Percentiles rank a stretch among this genome's conserved stretches.
Conservation (phyloP, 2,329 filamentous ascomycete species). For the Penicillium corylophilum region DNA sequence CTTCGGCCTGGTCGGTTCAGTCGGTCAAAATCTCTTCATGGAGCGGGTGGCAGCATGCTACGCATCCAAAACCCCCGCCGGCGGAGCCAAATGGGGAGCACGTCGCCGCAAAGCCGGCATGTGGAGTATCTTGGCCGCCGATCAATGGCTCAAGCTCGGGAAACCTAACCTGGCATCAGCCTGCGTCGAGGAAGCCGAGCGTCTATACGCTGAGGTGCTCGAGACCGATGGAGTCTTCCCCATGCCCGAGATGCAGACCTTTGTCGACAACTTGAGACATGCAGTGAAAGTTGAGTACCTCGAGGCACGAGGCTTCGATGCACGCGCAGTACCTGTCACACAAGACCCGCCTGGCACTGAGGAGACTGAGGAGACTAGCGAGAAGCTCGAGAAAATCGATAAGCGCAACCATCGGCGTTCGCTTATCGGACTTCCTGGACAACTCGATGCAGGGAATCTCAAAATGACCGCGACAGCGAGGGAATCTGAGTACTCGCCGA, state of each 20-base stretch:
- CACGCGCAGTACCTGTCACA: conserved; percentile 30
- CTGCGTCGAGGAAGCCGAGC: conserved; percentile 69
- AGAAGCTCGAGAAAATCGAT: conserved; percentile 59
- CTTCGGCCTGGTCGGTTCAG: conserved; percentile 67
- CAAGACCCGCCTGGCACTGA: conserved; percentile 34
- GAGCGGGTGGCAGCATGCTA: conserved; percentile 87
- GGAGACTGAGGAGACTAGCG: conserved; percentile 49
- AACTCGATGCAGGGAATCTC: conserved; percentile 56
- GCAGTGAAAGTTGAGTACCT: conserved; percentile 45
- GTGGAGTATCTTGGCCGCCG: conserved; percentile 80
- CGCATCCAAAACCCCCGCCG: conserved; percentile 67
- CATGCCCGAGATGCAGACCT: conserved; percentile 54
- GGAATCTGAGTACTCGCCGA: conserved; percentile 34
- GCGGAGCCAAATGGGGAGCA: conserved; percentile 66
- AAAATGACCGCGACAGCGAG: conserved; percentile 32
- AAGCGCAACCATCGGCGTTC: conserved; percentile 57
- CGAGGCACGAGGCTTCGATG: conserved; percentile 42
- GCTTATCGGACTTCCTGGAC: conserved; percentile 48
- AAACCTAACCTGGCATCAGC: conserved; percentile 76
- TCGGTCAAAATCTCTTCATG: conserved; percentile 79
- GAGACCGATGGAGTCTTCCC: conserved; percentile 42
- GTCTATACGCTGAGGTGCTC: conserved; percentile 50
- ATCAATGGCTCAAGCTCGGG: conserved; percentile 76
- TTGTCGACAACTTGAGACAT: conserved; percentile 45
- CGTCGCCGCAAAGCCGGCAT: conserved; percentile 81